A percentile compares a stretch with the other conserved stretches of the same genome.
Conservation (phyloP, 2,329 filamentous ascomycete species). For the Nannizziopsis barbatae region DNA sequence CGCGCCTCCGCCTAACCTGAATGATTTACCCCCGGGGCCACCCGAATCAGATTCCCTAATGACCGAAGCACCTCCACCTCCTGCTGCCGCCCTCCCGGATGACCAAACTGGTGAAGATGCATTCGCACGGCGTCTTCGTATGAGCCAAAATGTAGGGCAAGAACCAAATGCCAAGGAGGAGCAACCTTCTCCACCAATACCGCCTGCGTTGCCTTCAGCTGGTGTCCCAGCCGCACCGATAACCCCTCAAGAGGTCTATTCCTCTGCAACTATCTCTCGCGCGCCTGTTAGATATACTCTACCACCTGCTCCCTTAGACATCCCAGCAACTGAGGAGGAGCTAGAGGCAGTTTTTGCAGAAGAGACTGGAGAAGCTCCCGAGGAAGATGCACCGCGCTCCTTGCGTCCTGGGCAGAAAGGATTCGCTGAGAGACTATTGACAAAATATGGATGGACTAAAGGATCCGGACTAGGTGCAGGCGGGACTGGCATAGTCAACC, state of each 20-base stretch:
- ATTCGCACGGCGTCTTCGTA: slow-evolving; percentile 51
- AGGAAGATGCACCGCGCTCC: slow-evolving; percentile 41
- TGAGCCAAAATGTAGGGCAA: slow-evolving; percentile 38
- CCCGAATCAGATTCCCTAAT: slow-evolving; percentile 11
- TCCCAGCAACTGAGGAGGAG: slow-evolving; percentile 44
- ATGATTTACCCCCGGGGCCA: slow-evolving; percentile 26
- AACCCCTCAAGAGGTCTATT: slow-evolving; percentile 28
- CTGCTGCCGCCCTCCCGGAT: slow-evolving; percentile 41
- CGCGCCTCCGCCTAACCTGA: slow-evolving; percentile 41
- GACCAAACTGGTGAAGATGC: slow-evolving; percentile 59
- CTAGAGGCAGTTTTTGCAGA: slow-evolving; percentile 38
- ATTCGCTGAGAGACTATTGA: slow-evolving; percentile 79
- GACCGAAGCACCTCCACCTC: slow-evolving; percentile 22
- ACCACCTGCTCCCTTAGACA: slow-evolving; percentile 41
- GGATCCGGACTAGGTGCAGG: slow-evolving; percentile 77
- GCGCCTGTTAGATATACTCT: slow-evolving; percentile 64
- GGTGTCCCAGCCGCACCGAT: slow-evolving; percentile 30
- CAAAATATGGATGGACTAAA: slow-evolving; percentile 86
- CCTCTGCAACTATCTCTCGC: slow-evolving; percentile 57
- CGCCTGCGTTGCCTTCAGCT: slow-evolving; percentile 21
- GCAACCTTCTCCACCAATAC: slow-evolving; percentile 20
- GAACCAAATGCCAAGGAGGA: slow-evolving; percentile 7
- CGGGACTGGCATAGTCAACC: slow-evolving; percentile 71
- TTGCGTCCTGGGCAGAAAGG: slow-evolving; percentile 66
- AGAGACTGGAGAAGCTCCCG: slow-evolving; percentile 30